A percentile compares a stretch with the other conserved stretches of the same genome.
Evolutionary conservation across 2,329 filamentous ascomycete genomes (phyloP).

Genomic region (Periglandula ipomoeae): DNA sequence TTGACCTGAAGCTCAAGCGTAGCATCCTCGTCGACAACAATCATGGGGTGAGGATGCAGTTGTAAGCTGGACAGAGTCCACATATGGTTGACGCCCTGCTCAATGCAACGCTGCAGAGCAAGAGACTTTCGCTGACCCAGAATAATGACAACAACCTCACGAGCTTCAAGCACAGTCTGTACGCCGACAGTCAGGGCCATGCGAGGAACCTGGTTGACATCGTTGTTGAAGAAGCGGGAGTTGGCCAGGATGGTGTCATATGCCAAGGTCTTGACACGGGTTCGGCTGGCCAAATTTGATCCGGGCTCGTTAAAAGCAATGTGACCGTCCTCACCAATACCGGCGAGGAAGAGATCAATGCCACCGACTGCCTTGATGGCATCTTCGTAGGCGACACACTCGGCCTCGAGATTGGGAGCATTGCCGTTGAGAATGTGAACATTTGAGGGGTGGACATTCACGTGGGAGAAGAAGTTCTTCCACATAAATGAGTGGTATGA

Average conservation of each 20-base stretch:
- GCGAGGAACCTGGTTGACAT: conserved; percentile 63
- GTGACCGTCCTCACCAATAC: conserved; percentile 79
- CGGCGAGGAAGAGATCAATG: conserved; percentile 78
- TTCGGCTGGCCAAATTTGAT: conserved; percentile 66
- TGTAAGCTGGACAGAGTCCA: conserved; percentile 80
- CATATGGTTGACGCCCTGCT: conserved; percentile 81
- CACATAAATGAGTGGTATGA: conserved; percentile 93
- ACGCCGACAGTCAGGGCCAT: conserved; percentile 82
- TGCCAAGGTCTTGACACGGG: conserved; percentile 76
- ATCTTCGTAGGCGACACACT: conserved; percentile 72
- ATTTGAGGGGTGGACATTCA: conserved; percentile 72
- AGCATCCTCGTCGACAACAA: conserved; percentile 75
- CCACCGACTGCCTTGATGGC: conserved; percentile 66
- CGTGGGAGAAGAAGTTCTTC: conserved; percentile 80
- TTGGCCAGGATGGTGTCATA: conserved; percentile 84
- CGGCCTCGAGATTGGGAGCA: conserved; percentile 62
- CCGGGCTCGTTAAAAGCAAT: conserved; percentile 89
- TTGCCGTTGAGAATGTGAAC: conserved; percentile 82
- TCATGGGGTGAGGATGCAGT: conserved; percentile 70
- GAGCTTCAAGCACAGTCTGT: conserved; percentile 70
- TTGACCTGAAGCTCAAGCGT: conserved; percentile 65
- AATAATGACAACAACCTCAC: conserved; percentile 76
- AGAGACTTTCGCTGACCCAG: conserved; percentile 73
- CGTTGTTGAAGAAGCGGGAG: conserved; percentile 72
- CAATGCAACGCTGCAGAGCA: conserved; percentile 71